Evolutionary conservation across 1,284 basidiomycete genomes (phyloP).

Genomic region (Mrakiaceae sp.): DNA sequence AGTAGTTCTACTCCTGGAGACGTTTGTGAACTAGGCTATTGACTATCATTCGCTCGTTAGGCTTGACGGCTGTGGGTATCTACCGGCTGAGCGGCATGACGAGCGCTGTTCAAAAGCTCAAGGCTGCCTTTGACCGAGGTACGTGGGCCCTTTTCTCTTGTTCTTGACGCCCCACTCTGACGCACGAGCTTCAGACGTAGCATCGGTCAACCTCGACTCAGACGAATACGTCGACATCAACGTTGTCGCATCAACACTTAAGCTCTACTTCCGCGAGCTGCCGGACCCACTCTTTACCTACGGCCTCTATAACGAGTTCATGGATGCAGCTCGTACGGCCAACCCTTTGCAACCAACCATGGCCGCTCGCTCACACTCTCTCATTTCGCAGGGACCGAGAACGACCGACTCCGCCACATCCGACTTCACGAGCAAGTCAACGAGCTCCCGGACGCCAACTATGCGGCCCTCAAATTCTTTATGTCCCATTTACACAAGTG

Average conservation of each 20-base stretch:
- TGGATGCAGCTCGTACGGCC: conserved; percentile 82
- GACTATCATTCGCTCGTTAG: conserved; percentile 19
- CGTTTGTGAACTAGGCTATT: background rate
- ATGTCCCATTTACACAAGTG: conserved; percentile 86
- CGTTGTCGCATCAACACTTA: conserved; percentile 83
- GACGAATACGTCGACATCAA: conserved; percentile 93
- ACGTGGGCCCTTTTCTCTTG: conserved; percentile 23
- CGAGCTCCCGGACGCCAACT: conserved; percentile 94
- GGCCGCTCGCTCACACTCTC: background rate
- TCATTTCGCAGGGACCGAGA: conserved; percentile 61
- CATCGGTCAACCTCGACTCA: conserved; percentile 69
- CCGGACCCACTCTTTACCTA: conserved; percentile 87
- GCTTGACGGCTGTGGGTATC: conserved; percentile 74
- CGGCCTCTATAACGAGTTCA: conserved; percentile 75
- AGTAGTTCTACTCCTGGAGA: conserved; percentile 8
- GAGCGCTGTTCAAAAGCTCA: conserved; percentile 73
- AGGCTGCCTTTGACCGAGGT: conserved; percentile 78
- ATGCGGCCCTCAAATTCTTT: conserved; percentile 91
- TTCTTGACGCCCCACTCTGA: background rate
- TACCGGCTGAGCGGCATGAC: conserved; percentile 89
- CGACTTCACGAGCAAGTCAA: conserved; percentile 93
- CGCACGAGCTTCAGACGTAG: conserved; percentile 50
- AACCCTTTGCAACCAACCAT: conserved; percentile 1
- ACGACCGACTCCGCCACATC: conserved; percentile 85
- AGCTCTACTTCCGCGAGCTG: conserved; percentile 92